Conservation (phyloP, 1,284 basidiomycete genomes). For the Trichosporon faecale region DNA sequence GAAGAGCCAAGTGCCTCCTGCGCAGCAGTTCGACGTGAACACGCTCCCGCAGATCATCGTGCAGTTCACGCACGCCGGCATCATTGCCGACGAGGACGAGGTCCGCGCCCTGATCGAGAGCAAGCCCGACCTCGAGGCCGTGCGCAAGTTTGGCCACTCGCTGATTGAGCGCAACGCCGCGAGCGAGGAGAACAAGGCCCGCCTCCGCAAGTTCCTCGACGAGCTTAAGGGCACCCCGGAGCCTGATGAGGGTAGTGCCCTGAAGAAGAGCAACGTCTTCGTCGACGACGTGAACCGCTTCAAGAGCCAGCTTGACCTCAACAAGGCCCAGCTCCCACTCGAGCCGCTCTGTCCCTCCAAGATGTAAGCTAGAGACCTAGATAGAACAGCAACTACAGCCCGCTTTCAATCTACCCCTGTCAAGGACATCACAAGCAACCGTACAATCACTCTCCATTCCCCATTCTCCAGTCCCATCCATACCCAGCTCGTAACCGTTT, state of each 20-base stretch:
- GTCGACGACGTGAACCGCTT: constrained; percentile 70
- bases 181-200: constrained; percentile 44
- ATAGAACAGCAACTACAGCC: background rate
- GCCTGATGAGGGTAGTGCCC: constrained; percentile 47
- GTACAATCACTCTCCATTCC: background rate
- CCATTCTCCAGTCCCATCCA: background rate
- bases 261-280: constrained; percentile 59
- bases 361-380: constrained; percentile 24
- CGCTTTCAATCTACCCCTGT: background rate
- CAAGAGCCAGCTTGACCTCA: constrained; percentile 60
- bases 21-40: constrained; percentile 61
- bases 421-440: background rate
- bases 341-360: constrained; percentile 43
- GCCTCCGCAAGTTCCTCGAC: constrained; percentile 35
- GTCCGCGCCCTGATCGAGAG: constrained; percentile 54
- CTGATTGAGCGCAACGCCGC: constrained; percentile 48
- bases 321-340: constrained; percentile 54
- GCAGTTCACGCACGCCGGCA: constrained; percentile 58
- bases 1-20: constrained; percentile 57
- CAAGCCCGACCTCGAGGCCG: constrained; percentile 57
- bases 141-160: constrained; percentile 60
- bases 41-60: constrained; percentile 65
- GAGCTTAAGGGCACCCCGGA: constrained; percentile 59
- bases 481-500: background rate
- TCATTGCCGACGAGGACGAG: constrained; percentile 58